A percentile compares a stretch with the other conserved stretches of the same genome.
Evolutionary conservation across 169 alveolate genomes (phyloP).

Genomic region (Plasmodium berghei): DNA sequence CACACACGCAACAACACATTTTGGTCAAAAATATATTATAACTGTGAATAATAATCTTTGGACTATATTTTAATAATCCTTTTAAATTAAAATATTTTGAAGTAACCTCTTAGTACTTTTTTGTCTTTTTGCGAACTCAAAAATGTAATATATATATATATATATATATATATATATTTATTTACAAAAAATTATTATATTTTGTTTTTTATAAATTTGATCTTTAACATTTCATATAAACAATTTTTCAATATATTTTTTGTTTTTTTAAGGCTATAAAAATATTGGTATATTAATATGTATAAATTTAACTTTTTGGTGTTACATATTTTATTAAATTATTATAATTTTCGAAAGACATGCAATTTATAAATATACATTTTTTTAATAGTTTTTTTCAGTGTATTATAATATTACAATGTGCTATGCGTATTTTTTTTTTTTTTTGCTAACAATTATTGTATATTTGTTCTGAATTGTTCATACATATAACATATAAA

Average conservation of each 20-base stretch:
- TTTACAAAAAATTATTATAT: not conserved
- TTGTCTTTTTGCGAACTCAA: not conserved
- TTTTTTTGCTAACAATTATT: slow-evolving; percentile 19
- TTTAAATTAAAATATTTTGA: not conserved
- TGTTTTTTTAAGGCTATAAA: no score
- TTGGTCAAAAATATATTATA: slow-evolving; percentile 1
- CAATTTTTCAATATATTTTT: no score
- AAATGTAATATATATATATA: slow-evolving; percentile 2
- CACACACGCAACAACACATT: slow-evolving; percentile 76
- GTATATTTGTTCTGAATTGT: slow-evolving; percentile 21
- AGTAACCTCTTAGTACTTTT: not conserved
- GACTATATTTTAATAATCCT: not conserved
- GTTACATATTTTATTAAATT: no score
- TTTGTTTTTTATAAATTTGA: slow-evolving; percentile 17
- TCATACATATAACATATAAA: slow-evolving; percentile 24
- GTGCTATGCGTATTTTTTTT: slow-evolving; percentile 21
- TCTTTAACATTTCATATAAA: no score
- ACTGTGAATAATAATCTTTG: not conserved
- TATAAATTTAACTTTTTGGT: no score
- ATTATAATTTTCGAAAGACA: no score
- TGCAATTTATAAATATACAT: no score
- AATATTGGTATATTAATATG: no score
- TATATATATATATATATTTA: slow-evolving; percentile 7
- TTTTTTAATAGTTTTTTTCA: no score
- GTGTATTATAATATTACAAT: no score